These are phyloP conservation scores for Podospora pseudocomata DNA, from an alignment of 495 filamentous ascomycete genomes.

Conservation along the genomic window DNA sequence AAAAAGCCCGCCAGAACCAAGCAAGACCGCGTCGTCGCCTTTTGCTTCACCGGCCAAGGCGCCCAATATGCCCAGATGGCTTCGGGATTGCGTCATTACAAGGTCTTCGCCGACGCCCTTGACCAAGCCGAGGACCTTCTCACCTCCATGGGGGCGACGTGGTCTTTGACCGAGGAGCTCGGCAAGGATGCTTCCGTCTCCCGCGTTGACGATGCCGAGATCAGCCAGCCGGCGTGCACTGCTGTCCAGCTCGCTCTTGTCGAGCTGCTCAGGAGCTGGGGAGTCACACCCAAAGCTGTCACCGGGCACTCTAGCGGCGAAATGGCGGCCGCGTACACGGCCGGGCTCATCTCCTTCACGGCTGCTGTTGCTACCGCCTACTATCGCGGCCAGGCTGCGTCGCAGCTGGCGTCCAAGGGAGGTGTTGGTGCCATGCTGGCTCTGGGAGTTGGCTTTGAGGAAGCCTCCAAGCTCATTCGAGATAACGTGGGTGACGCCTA, in stretches of 20 bases:
- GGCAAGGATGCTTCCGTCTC: slow-evolving; percentile 4
- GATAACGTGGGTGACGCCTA: slow-evolving; percentile 25
- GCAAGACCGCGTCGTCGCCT: slow-evolving; percentile 28
- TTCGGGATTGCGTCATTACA: slow-evolving; percentile 33
- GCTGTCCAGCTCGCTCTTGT: slow-evolving; percentile 50
- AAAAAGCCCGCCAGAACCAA: neutral
- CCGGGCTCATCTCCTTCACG: slow-evolving; percentile 36
- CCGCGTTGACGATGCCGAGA: slow-evolving; percentile 12
- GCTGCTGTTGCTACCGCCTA: slow-evolving; percentile 48
- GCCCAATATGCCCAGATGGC: slow-evolving; percentile 51
- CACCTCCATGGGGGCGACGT: slow-evolving; percentile 22
- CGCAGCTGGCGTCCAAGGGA: slow-evolving; percentile 20
- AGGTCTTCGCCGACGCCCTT: slow-evolving; percentile 15
- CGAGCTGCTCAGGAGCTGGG: slow-evolving; percentile 44
- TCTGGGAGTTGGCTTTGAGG: slow-evolving; percentile 26
- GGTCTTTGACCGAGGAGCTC: slow-evolving; percentile 19
- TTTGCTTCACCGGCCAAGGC: slow-evolving; percentile 41
- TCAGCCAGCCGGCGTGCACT: slow-evolving; percentile 43
- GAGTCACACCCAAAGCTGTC: slow-evolving; percentile 42
- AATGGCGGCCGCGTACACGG: slow-evolving; percentile 46
- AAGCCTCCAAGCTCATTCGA: slow-evolving; percentile 41
- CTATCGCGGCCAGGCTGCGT: slow-evolving; percentile 33
- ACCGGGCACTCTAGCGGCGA: slow-evolving; percentile 59
- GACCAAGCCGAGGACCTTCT: neutral
- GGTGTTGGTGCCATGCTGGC: slow-evolving; percentile 41